Percentiles rank a stretch among this genome's conserved stretches.
These are phyloP conservation scores for Nadsonia starkeyi-henricii DNA, from an alignment of 1,139 yeast genomes.

Conservation along the genomic window DNA sequence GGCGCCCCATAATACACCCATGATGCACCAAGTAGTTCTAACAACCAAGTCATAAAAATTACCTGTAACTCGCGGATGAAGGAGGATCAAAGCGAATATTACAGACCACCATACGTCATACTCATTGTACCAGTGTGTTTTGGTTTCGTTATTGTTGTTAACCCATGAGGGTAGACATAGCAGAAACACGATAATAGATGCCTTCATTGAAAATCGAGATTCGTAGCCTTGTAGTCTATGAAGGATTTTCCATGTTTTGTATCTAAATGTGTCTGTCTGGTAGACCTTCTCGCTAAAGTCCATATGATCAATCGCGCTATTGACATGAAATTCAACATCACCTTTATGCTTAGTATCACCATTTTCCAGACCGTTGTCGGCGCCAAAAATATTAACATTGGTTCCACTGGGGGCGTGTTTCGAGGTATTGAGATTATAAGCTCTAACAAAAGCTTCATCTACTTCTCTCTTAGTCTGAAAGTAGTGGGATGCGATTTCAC, in stretches of 20 bases:
- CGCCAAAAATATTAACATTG: not conserved
- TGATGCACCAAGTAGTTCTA: constrained; percentile 24
- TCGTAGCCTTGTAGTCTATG: constrained; percentile 26
- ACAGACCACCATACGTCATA: constrained; percentile 34
- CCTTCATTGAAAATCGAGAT: constrained; percentile 31
- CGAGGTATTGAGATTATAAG: constrained; percentile 29
- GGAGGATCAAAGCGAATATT: constrained; percentile 25
- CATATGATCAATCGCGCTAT: constrained; percentile 3
- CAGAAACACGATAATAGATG: constrained; percentile 25
- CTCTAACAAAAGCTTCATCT: constrained; percentile 34
- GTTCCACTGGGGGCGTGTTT: constrained; percentile 14
- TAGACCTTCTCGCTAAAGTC: constrained; percentile 6
- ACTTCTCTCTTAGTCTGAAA: constrained; percentile 32
- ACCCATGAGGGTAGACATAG: constrained; percentile 33
- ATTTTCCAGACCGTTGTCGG: not conserved
- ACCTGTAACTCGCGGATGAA: constrained; percentile 33
- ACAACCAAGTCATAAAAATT: constrained; percentile 26
- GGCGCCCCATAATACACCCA: constrained; percentile 17
- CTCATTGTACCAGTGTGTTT: constrained; percentile 29
- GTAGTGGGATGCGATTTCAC: constrained; percentile 30
- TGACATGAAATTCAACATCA: constrained; percentile 1
- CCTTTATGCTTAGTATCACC: constrained; percentile 3
- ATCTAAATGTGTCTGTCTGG: constrained; percentile 12
- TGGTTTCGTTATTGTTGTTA: constrained; percentile 10
- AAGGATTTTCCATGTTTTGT: constrained; percentile 26